phyloP scores from a whole-genome alignment of 2,329 filamentous ascomycete genomes.

The Neofusicoccum cordaticola region DNA sequence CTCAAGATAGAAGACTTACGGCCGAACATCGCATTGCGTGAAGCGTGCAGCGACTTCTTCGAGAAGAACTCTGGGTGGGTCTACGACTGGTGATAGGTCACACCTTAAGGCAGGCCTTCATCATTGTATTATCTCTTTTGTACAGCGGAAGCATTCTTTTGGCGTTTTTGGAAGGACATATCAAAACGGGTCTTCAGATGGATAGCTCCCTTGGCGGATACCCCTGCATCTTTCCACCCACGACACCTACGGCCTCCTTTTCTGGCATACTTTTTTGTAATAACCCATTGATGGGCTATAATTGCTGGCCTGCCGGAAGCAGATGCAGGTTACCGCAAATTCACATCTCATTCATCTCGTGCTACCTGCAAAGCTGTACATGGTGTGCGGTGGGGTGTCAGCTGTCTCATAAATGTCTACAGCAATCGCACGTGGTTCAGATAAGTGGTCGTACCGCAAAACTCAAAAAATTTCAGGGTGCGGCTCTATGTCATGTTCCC shows the following conservation, averaged over 20 bases:
- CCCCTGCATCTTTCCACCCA: background rate
- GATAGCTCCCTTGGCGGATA: background rate
- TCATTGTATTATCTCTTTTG: background rate
- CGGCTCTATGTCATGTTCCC: background rate
- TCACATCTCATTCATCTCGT: no score
- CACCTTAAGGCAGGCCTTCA: background rate
- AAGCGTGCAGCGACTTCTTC: conserved; percentile 82
- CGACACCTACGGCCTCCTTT: background rate
- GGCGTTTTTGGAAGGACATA: background rate
- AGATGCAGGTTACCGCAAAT: no score
- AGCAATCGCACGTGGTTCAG: no score
- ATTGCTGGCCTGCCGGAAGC: background rate
- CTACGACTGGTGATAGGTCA: conserved; percentile 69
- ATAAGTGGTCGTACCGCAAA: background rate
- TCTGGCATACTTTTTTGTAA: background rate
- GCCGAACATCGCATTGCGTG: conserved; percentile 76
- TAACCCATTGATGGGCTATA: background rate
- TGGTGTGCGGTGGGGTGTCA: no score
- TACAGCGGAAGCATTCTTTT: background rate
- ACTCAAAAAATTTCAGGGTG: background rate
- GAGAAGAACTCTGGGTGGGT: conserved; percentile 81
- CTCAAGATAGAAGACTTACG: conserved; percentile 68
- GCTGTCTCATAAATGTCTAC: no score
- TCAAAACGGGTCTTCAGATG: background rate
- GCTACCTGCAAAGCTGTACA: no score